A percentile compares a stretch with the other conserved stretches of the same genome.
Evolutionary conservation across 2,329 filamentous ascomycete genomes (phyloP).

Genomic region (Alternaria hordeiaustralica): DNA sequence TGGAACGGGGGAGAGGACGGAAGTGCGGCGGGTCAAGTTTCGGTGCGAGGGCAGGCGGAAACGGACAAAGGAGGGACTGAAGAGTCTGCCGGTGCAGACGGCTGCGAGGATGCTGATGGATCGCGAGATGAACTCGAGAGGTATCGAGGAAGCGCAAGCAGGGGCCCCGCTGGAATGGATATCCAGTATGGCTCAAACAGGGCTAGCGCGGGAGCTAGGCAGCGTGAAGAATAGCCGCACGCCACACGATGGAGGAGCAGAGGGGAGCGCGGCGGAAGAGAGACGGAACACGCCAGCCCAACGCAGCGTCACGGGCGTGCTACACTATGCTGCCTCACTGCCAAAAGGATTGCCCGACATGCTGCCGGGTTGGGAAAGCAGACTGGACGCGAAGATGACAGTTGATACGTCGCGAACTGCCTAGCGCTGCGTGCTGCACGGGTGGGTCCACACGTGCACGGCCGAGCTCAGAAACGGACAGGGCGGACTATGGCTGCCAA

Average conservation of each 20-base stretch:
- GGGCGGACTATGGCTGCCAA: not conserved
- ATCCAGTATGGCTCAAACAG: not conserved
- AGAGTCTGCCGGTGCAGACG: conserved; percentile 1
- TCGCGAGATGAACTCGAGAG: conserved; percentile 6
- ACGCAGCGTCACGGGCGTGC: not conserved
- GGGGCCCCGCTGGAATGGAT: conserved; percentile 11
- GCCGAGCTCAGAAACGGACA: not conserved
- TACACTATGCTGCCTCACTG: not conserved
- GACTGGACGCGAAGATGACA: not conserved
- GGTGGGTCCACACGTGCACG: not conserved
- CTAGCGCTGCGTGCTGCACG: not conserved
- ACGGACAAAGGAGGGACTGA: conserved; percentile 2
- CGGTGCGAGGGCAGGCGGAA: not conserved
- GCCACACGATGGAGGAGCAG: not conserved
- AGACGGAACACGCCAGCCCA: not conserved
- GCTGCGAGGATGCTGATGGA: not conserved
- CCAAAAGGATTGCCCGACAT: not conserved
- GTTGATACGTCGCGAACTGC: not conserved
- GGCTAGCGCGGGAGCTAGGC: not conserved
- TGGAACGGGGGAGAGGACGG: conserved; percentile 24
- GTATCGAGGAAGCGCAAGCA: conserved; percentile 4
- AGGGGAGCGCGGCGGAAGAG: not conserved
- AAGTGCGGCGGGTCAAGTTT: conserved; percentile 19
- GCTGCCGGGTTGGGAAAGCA: not conserved
- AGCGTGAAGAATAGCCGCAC: conserved; percentile 1